These are phyloP conservation scores for Rhododendron simsii DNA, from an alignment of 148 eudicot genomes.

Conservation along the genomic window DNA sequence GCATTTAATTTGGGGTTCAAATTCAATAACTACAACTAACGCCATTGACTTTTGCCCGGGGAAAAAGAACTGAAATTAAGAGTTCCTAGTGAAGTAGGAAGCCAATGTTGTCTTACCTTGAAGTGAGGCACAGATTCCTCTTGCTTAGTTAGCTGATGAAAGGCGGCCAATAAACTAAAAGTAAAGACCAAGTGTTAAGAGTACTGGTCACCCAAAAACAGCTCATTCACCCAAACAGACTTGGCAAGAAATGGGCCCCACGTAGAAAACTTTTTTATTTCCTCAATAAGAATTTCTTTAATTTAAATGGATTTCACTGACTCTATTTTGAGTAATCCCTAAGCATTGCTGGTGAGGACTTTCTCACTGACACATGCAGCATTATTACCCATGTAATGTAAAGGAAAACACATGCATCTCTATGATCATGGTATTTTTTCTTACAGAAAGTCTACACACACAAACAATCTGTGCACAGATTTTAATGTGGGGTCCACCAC, in stretches of 20 bases:
- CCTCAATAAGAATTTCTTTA: background rate
- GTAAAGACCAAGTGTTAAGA: background rate
- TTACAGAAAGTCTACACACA: too few relatives aligned
- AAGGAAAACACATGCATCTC: conserved; percentile 11
- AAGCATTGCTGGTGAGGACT: conserved; percentile 17
- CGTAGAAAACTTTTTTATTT: background rate
- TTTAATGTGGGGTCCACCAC: too few relatives aligned
- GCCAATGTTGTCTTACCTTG: background rate
- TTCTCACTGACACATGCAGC: conserved; percentile 9
- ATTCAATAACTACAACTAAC: too few relatives aligned
- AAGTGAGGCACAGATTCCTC: background rate
- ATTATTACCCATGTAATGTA: conserved; percentile 5
- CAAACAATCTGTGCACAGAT: too few relatives aligned
- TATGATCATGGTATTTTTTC: background rate
- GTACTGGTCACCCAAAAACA: background rate
- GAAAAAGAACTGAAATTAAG: background rate
- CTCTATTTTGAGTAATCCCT: conserved; percentile 9
- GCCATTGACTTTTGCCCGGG: too few relatives aligned
- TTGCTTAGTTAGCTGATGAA: background rate
- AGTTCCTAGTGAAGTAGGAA: background rate
- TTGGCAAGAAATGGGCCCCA: conserved; percentile 13
- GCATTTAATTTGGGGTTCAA: too few relatives aligned
- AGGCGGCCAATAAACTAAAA: background rate
- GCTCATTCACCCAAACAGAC: background rate
- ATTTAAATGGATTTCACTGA: background rate